Percentiles rank a stretch among this genome's conserved stretches.
Conservation (phyloP, 129 eudicot species). For the Solidago caesia region DNA sequence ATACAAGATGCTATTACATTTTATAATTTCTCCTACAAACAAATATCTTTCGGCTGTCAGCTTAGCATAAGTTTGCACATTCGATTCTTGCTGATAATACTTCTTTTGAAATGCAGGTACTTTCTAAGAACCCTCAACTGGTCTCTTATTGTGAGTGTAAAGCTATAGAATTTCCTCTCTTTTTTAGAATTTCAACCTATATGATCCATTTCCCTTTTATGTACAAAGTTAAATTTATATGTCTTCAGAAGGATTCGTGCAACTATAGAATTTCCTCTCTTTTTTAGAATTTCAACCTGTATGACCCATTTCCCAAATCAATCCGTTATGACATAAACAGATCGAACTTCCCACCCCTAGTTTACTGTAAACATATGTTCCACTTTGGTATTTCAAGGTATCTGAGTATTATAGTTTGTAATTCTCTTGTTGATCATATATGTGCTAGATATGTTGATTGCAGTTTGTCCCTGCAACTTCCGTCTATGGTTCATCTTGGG, state of each 20-base stretch:
- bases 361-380: neutral
- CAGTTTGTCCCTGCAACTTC: slow-evolving; percentile 88
- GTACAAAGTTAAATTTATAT: neutral
- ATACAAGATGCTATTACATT: neutral
- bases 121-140: slow-evolving; percentile 60
- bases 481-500: slow-evolving; percentile 82
- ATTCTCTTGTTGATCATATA: slow-evolving; percentile 12
- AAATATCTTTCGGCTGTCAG: neutral
- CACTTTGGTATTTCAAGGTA: neutral
- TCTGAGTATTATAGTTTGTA: neutral
- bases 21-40: neutral
- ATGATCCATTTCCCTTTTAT: neutral
- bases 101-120: slow-evolving; percentile 41
- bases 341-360: neutral
- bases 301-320: neutral
- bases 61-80: neutral
- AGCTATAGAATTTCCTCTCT: slow-evolving; percentile 15
- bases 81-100: slow-evolving; percentile 1
- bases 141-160: slow-evolving; percentile 76
- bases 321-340: neutral
- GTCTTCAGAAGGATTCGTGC: too few relatives aligned
- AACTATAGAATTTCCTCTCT: too few relatives aligned
- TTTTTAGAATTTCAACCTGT: too few relatives aligned
- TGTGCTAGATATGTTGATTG: slow-evolving; percentile 17
- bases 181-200: neutral